Evolutionary conservation across 2,329 filamentous ascomycete species (phyloP).

Genomic region (Colletotrichum magnum): DNA sequence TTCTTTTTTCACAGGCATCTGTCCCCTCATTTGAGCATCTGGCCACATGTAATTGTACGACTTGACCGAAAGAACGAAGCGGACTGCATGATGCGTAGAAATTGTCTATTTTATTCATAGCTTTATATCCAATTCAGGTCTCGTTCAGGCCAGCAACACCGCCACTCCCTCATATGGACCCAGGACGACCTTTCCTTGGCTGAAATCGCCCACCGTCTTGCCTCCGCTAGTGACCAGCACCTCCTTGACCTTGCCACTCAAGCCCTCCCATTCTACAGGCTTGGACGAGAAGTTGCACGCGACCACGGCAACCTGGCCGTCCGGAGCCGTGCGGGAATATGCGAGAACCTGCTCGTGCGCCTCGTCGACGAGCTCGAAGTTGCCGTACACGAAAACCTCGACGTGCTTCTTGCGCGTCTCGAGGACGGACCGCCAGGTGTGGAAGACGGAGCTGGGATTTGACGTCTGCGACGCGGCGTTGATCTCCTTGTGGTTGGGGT

Average conservation of each 20-base stretch:
- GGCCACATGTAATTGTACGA: no score
- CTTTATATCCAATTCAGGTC: neutral
- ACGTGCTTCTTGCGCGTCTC: constrained; percentile 70
- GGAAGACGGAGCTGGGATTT: constrained; percentile 66
- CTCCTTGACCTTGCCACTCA: constrained; percentile 47
- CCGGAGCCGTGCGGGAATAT: constrained; percentile 52
- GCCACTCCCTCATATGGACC: constrained; percentile 55
- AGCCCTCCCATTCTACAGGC: constrained; percentile 48
- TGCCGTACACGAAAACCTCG: constrained; percentile 77
- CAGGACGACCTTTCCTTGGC: constrained; percentile 47
- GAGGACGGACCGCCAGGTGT: constrained; percentile 74
- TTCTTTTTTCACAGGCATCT: no score
- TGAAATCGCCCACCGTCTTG: constrained; percentile 48
- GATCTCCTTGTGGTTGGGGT: constrained; percentile 72
- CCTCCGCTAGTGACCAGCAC: constrained; percentile 52
- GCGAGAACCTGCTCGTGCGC: constrained; percentile 54
- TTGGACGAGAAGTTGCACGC: constrained; percentile 56
- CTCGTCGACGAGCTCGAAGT: constrained; percentile 58
- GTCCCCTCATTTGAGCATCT: no score
- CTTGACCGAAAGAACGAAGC: neutral
- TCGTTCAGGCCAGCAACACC: constrained; percentile 46
- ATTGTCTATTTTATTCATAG: neutral
- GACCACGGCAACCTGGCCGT: constrained; percentile 51
- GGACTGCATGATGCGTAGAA: neutral
- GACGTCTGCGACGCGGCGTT: constrained; percentile 72